Percentiles rank a stretch among this genome's conserved stretches.
Conservation (phyloP, 176 grass and related monocot genomes). For the Triticum urartu region DNA sequence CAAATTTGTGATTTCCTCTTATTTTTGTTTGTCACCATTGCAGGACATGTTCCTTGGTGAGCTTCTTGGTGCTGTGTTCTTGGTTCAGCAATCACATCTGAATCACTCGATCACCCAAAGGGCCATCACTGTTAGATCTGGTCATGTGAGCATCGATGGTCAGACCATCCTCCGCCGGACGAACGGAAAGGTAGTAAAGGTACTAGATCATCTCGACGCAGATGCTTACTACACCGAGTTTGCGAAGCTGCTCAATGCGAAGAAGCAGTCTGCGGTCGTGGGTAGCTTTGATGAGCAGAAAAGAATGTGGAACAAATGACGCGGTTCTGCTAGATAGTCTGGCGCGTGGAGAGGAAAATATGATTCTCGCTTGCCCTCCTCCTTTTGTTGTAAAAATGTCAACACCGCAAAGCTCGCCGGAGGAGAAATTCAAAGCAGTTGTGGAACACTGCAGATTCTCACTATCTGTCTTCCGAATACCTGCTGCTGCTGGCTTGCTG, state of each 20-base stretch:
- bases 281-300: constrained; percentile 70
- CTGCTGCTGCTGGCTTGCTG: not conserved
- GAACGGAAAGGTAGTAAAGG: constrained; percentile 43
- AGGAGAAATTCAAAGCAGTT: not conserved
- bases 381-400: not conserved
- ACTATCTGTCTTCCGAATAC: not conserved
- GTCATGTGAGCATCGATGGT: constrained; percentile 41
- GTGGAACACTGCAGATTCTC: not conserved
- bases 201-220: constrained; percentile 42
- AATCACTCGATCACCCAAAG: constrained; percentile 28
- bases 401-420: not conserved
- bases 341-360: not conserved
- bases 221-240: constrained; percentile 45
- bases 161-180: constrained; percentile 20
- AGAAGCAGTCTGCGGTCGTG: constrained; percentile 51
- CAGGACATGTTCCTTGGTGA: constrained; percentile 79
- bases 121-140: constrained; percentile 37
- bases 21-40: not conserved
- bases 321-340: not conserved
- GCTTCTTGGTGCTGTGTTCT: constrained; percentile 55
- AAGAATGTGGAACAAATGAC: constrained; percentile 42
- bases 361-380: not conserved
- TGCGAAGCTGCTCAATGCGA: constrained; percentile 38
- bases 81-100: constrained; percentile 50
- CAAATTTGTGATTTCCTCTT: not conserved